Base-by-base conservation (phyloP, 495 filamentous ascomycete species). In the Cercophora newfieldiana region DNA sequence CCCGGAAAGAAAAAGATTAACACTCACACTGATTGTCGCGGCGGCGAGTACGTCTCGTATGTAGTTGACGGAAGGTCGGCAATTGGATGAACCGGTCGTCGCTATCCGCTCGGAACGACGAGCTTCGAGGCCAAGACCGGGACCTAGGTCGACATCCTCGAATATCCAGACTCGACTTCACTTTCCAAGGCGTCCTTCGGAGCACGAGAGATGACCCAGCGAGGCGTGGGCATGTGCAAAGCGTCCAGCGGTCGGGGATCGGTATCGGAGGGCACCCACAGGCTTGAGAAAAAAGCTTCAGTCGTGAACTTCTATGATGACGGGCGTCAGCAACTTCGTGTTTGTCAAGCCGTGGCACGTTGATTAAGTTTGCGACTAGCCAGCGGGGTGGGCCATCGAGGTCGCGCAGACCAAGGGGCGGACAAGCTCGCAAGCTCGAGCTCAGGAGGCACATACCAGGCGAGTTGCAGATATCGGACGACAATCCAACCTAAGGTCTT, bases 111-210 rank as follows among this genome's bases (percentile, higher is more conserved):
- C 31, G 2, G 49, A 14, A 26, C 30, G 12, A 33, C 25, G 49
- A 59, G 14, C 29, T 29, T 21, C 8, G 31, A 1, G 22, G 55
- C 19, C 28, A 18, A 33, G 48, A 19, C 54, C 21, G 26, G 44
- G 48, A 44, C 19, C 33, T 64, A 37, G 21, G 53, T 51, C 58
- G 64, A 51, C 54, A 68, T 63, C 25, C 30, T 69, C 33, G 61
- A 61, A 53, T 7, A 19, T 14, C 51, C 60, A 48, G 58, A 22
- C 19, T 29, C 19, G 58, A 1, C 18, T 29, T 22, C 48, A 12
- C 14, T 4, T 14, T 44, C 37, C 37, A 44, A 44, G 10, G 12
- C 37, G 3, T 44, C n/a, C 7, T 24, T 31, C 4, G 2, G 37
- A 44, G 37, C 37, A 44, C 12, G 10, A 44, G 10, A 44, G 37